Conservation (phyloP, 805 yeast species). For the Myxozyma lipomycoides region DNA sequence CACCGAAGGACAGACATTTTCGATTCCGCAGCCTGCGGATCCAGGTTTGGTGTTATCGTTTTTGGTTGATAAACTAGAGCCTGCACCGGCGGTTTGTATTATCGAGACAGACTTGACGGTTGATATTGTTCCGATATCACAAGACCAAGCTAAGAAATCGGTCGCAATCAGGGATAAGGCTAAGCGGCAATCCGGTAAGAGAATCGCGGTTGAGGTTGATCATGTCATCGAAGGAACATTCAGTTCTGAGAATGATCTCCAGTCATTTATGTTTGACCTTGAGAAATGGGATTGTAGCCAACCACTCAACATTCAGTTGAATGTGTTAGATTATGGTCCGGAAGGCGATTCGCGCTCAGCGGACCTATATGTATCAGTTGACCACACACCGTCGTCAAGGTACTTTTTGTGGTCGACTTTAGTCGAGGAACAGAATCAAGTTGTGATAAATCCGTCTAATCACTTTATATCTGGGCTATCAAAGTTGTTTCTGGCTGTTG, state of each 20-base stretch:
- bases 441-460: constrained; percentile 14
- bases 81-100: constrained; percentile 46
- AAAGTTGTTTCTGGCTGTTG: constrained; percentile 20
- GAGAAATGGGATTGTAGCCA: neutral
- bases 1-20: constrained; percentile 41
- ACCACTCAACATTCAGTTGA: neutral
- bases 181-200: constrained; percentile 2
- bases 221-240: constrained; percentile 1
- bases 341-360: constrained; percentile 23
- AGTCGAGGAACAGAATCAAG: constrained; percentile 4
- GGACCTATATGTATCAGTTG: constrained; percentile 24
- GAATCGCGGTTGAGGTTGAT: neutral
- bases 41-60: constrained; percentile 28
- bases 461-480: constrained; percentile 8
- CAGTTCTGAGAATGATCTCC: neutral
- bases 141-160: constrained; percentile 43
- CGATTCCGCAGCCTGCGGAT: constrained; percentile 35
- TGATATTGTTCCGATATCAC: constrained; percentile 42
- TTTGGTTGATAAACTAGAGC: constrained; percentile 41
- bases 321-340: constrained; percentile 13
- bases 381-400: constrained; percentile 14
- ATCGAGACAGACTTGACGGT: constrained; percentile 55
- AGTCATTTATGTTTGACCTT: neutral
- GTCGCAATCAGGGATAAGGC: constrained; percentile 29
- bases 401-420: constrained; percentile 32